phyloP scores from a whole-genome alignment of 345 rosid genomes.

The Euphorbia lathyris region DNA sequence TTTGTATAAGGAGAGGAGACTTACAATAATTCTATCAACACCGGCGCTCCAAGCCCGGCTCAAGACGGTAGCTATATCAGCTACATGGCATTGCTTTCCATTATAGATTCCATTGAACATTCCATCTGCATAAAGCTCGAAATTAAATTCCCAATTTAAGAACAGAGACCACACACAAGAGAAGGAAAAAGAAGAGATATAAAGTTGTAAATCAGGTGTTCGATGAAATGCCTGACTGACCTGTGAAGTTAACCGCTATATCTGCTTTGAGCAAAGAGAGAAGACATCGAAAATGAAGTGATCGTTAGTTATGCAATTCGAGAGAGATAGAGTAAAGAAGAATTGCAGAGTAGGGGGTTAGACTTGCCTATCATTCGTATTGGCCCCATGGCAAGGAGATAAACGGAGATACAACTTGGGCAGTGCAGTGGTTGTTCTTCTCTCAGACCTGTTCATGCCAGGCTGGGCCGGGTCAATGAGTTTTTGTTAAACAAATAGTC shows the following conservation, averaged over 20 bases:
- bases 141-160: background rate
- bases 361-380: slow-evolving; percentile 81
- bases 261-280: slow-evolving; percentile 41
- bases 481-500: no score
- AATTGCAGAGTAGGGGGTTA: background rate
- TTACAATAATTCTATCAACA: slow-evolving; percentile 86
- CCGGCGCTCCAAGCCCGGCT: slow-evolving; percentile 93
- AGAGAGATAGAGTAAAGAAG: background rate
- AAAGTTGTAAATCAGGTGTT: slow-evolving; percentile 25
- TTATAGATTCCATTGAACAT: slow-evolving; percentile 93
- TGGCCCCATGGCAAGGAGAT: slow-evolving; percentile 47
- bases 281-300: background rate
- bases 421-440: no score
- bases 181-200: background rate
- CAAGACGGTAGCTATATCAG: slow-evolving; percentile 70
- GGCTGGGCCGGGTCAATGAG: no score
- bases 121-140: slow-evolving; percentile 53
- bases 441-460: no score
- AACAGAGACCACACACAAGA: background rate
- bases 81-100: slow-evolving; percentile 72
- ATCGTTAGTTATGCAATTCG: slow-evolving; percentile 12
- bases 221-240: slow-evolving; percentile 62
- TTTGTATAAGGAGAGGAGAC: slow-evolving; percentile 10
- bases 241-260: slow-evolving; percentile 93
- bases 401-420: background rate